A percentile compares a stretch with the other conserved stretches of the same genome.
Evolutionary conservation across 139 green algal genomes (phyloP).

Genomic region (Yamagishiella unicocca): DNA sequence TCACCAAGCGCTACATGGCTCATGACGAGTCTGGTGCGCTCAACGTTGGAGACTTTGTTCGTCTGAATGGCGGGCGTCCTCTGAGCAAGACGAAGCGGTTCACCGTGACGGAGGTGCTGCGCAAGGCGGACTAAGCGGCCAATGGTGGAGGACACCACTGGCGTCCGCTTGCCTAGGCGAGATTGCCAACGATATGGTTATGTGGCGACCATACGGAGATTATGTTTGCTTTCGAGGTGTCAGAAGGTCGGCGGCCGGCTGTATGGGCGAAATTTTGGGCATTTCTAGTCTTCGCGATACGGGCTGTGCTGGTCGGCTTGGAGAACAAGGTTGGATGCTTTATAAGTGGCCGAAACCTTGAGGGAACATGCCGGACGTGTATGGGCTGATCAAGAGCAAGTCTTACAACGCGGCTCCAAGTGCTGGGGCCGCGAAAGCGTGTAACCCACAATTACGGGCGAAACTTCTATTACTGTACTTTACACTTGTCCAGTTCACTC

Average conservation of each 20-base stretch:
- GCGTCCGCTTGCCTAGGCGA: too few relatives aligned
- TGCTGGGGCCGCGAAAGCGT: not conserved
- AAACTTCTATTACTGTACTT: slow-evolving; percentile 12
- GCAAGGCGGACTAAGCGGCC: slow-evolving; percentile 61
- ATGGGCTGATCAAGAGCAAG: too few relatives aligned
- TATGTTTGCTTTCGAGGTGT: not conserved
- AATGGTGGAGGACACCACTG: not conserved
- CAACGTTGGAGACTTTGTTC: slow-evolving; percentile 68
- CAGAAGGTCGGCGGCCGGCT: not conserved
- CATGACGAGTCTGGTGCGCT: slow-evolving; percentile 53
- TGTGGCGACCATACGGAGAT: not conserved
- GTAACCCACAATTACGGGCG: not conserved
- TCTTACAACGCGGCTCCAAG: not conserved
- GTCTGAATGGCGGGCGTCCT: slow-evolving; percentile 61
- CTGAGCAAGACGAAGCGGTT: slow-evolving; percentile 77
- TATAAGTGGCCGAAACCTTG: too few relatives aligned
- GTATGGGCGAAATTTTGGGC: slow-evolving; percentile 7
- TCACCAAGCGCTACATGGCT: slow-evolving; percentile 64
- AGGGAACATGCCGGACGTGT: too few relatives aligned
- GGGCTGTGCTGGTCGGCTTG: not conserved
- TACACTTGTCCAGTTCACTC: slow-evolving; percentile 40
- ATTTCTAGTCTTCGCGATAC: not conserved
- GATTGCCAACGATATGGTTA: not conserved
- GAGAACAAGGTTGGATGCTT: too few relatives aligned
- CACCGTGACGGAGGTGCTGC: slow-evolving; percentile 65